These are phyloP conservation scores for Sclerotinia glacialis DNA, from an alignment of 2,329 filamentous ascomycete species.

Conservation along the genomic window DNA sequence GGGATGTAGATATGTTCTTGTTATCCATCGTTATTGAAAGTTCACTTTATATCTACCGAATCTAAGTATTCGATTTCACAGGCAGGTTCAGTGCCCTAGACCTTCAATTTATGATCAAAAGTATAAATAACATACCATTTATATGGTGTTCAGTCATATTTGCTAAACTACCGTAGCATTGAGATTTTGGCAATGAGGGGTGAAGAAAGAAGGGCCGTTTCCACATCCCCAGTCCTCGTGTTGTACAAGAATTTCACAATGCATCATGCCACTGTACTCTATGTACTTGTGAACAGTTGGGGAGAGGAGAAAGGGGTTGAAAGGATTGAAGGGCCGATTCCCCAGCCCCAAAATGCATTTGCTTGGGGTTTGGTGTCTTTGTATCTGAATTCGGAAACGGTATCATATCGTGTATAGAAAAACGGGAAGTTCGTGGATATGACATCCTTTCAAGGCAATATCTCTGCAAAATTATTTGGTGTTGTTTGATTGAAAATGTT, in stretches of 20 bases:
- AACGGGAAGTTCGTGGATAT: no score
- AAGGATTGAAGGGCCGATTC: neutral
- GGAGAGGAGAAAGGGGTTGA: neutral
- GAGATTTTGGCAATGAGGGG: neutral
- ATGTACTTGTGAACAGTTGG: neutral
- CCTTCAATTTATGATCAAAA: neutral
- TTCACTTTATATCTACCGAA: rapidly evolving
- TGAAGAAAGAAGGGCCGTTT: constrained; percentile 5
- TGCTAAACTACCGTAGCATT: neutral
- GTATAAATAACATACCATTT: neutral
- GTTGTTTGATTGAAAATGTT: no score
- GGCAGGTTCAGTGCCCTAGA: no score
- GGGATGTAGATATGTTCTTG: neutral
- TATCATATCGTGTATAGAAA: no score
- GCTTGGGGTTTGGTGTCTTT: no score
- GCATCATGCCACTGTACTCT: neutral
- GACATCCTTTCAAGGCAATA: no score
- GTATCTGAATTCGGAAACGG: no score
- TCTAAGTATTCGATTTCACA: neutral
- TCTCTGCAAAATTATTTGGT: no score
- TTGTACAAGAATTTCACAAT: neutral
- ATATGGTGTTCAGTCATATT: neutral
- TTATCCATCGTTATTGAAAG: neutral
- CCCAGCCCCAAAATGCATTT: no score
- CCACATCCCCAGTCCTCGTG: constrained; percentile 2